phyloP scores from a whole-genome alignment of 1,139 yeast genomes.

The Yamadazyma blattariae region DNA sequence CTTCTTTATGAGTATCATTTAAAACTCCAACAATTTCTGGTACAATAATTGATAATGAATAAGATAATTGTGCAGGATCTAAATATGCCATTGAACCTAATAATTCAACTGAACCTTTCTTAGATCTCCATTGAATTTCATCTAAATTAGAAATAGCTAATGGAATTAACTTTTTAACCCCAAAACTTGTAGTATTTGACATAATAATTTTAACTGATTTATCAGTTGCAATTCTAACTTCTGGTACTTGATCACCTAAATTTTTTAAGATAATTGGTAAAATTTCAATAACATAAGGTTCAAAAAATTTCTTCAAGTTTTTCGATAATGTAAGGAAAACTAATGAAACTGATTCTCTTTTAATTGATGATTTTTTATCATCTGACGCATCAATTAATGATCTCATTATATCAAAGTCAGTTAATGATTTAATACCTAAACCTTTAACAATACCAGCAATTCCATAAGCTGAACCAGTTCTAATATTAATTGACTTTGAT shows the following conservation, averaged over 20 bases:
- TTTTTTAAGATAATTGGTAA: conserved; percentile 77
- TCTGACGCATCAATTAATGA: conserved; percentile 82
- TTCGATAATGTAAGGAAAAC: conserved; percentile 83
- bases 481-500: conserved; percentile 47
- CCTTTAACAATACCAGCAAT: conserved; percentile 92
- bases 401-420: conserved; percentile 75
- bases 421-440: conserved; percentile 72
- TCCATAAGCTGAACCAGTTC: conserved; percentile 97
- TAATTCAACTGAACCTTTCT: conserved; percentile 94
- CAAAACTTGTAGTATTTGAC: conserved; percentile 89
- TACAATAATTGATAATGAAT: conserved; percentile 82
- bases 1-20: conserved; percentile 95
- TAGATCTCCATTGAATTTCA: conserved; percentile 93
- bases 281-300: conserved; percentile 89
- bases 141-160: conserved; percentile 82
- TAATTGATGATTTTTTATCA: conserved; percentile 70
- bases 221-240: conserved; percentile 87
- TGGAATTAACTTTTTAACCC: conserved; percentile 89
- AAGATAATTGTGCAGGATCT: conserved; percentile 90
- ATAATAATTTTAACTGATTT: conserved; percentile 84
- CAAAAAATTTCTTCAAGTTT: conserved; percentile 73
- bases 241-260: conserved; percentile 80
- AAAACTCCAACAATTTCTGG: conserved; percentile 96
- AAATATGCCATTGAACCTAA: conserved; percentile 97
- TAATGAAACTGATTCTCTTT: conserved; percentile 86